Conservation (phyloP, 2,329 filamentous ascomycete genomes). For the Verticillium zaregamsianum region DNA sequence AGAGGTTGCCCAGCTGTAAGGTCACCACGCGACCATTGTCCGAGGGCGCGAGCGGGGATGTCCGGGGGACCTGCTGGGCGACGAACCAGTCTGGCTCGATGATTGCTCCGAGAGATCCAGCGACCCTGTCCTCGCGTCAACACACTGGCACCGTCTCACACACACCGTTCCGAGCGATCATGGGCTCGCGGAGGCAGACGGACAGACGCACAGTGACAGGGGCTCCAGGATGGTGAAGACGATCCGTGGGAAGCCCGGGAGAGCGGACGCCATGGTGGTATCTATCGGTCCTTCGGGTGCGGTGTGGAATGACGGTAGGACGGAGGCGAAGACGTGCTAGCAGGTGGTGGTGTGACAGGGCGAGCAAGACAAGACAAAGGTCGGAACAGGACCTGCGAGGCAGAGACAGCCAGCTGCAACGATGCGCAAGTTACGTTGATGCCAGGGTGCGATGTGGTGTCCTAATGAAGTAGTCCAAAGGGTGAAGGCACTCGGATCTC, state of each 20-base stretch:
- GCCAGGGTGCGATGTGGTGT: not conserved
- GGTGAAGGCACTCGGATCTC: not conserved
- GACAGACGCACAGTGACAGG: slow-evolving; percentile 54
- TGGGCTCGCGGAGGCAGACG: not conserved
- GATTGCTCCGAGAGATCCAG: slow-evolving; percentile 54
- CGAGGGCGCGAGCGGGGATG: slow-evolving; percentile 20
- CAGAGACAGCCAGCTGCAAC: not conserved
- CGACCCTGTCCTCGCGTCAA: slow-evolving; percentile 39
- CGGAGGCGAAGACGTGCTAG: not conserved
- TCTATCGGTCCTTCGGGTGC: not conserved
- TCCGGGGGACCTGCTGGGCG: slow-evolving; percentile 51
- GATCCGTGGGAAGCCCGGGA: slow-evolving; percentile 60
- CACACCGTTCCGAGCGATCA: not conserved
- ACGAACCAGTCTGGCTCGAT: slow-evolving; percentile 59
- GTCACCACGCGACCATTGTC: slow-evolving; percentile 53
- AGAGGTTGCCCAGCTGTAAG: slow-evolving; percentile 66
- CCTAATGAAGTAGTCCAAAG: not conserved
- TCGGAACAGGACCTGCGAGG: not conserved
- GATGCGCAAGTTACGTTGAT: not conserved
- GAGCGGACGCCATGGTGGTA: slow-evolving; percentile 51
- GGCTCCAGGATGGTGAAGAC: slow-evolving; percentile 68
- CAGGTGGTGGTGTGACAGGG: not conserved
- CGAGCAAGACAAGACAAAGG: not conserved
- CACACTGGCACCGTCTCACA: not conserved
- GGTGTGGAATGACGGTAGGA: not conserved